Evolutionary conservation across 2,329 filamentous ascomycete species (phyloP), one percentile per base, ranked within the genome.

Genomic region (Pseudogymnoascus sp.): DNA sequence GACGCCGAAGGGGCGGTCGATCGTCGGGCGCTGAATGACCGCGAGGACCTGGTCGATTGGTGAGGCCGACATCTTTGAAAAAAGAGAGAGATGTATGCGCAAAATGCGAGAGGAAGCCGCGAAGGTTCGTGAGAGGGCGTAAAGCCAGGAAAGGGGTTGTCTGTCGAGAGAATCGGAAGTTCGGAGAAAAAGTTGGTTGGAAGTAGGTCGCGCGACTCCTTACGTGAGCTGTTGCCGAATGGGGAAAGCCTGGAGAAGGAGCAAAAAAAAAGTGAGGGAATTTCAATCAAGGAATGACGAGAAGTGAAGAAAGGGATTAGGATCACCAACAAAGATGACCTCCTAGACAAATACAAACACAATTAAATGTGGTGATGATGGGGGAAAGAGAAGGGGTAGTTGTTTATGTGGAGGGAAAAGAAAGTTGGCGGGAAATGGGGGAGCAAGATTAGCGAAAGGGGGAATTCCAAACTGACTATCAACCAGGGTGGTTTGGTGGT

Each of bases 1-100:
- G 69, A 97, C 80, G 75, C 93, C 94, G 72, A 97, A 97, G 35
- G 93, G 93, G 67, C 90, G 86, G 75, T 97, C 92, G 76, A 97
- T 82, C 66, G 91, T 91, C 62, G 93, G 93, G 68, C 86, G 74
- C 74, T 90, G 82, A 65, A 86, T 71, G 69, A 82, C 77, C 72
- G 83, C 79, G 67, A 83, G 60, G 60, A 72, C 28, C 62, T 71
- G 69, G 68, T 65, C 62, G 66, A 68, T 67, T 69, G 38, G 52
- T 67, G 55, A 60, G 36, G 60, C 22, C 59, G 62, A 39, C 35
- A 62, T 61, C 14, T 61, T 59, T n/a, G 19, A 39, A 61, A 60
- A 33, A 42, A 22, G 4, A 19, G 25, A 1, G 36, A 38, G 14
- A 38, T 22, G 16, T 36, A 60, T 35, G 30, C 23, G 60, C 36